phyloP scores from a whole-genome alignment of 495 filamentous ascomycete genomes.

The Thermochaetoides thermophila region DNA sequence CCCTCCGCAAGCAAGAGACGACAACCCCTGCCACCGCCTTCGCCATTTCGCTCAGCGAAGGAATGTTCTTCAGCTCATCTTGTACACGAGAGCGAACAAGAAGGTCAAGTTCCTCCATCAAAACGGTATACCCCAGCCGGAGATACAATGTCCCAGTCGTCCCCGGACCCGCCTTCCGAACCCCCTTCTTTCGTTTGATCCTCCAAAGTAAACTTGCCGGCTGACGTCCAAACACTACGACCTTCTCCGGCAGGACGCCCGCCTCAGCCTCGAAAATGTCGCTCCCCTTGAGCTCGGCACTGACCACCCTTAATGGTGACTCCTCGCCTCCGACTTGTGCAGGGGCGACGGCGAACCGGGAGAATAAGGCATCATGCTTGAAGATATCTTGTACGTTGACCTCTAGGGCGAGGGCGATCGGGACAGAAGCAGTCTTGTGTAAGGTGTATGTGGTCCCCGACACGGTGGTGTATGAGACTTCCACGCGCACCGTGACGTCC shows the following conservation, averaged over 20 bases:
- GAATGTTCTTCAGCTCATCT: too few relatives aligned
- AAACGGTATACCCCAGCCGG: constrained; percentile 58
- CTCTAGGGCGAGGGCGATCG: constrained; percentile 62
- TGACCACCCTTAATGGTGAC: constrained; percentile 59
- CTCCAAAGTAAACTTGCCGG: constrained; percentile 75
- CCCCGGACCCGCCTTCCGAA: constrained; percentile 20
- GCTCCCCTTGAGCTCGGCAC: constrained; percentile 55
- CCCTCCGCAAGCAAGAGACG: too few relatives aligned
- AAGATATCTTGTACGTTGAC: constrained; percentile 97
- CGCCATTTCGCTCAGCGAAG: too few relatives aligned
- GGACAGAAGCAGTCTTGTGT: constrained; percentile 45
- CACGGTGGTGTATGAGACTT: constrained; percentile 64
- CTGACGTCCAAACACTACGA: constrained; percentile 64
- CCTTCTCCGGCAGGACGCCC: constrained; percentile 35
- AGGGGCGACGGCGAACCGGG: constrained; percentile 76
- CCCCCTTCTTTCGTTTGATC: constrained; percentile 37
- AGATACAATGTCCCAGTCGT: constrained; percentile 45
- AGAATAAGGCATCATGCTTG: constrained; percentile 68
- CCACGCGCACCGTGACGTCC: constrained; percentile 58
- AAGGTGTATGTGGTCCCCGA: constrained; percentile 55
- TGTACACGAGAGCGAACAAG: too few relatives aligned
- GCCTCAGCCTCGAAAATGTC: constrained; percentile 50
- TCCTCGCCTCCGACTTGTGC: too few relatives aligned
- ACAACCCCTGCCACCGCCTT: too few relatives aligned
- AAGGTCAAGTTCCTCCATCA: constrained; percentile 53